Evolutionary conservation across 345 rosid genomes (phyloP), one percentile per base, ranked within the genome.

Genomic region (Camelina laxa): DNA sequence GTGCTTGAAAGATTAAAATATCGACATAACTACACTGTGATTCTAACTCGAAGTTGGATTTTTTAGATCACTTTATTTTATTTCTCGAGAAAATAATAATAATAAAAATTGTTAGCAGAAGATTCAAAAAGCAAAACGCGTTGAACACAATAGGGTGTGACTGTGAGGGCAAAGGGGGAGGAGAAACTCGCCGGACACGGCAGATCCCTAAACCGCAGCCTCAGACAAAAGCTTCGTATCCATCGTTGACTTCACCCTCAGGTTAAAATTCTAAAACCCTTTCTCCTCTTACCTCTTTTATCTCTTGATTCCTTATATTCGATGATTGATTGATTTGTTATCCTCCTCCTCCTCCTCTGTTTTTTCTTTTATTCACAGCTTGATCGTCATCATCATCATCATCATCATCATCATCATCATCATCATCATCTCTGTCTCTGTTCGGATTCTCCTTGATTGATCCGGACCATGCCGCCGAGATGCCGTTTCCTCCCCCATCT

Each of bases 131-230:
- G 6, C 0, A 41, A 39, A 41, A 61, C 50, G 66, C 66, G 50
- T 61, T 33, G 4, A 4, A 16, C n/a, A 31, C 42, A 16, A 20
- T 47, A 50, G 17, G n/a, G 41, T 38, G 41, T 33, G 36, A 33
- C 36, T 33, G 49, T 27, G 62, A 48, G 41, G 30, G 21, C 42
- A 39, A 27, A 5, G 50, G 65, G 42, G 41, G 41, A 38, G 36
- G 45, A 33, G 61, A 67, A 73, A 41, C 35, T 72, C 27, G 31
- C 11, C 57, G 73, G 48, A 22, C 62, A 45, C 22, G 49, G 42
- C 65, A 39, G 80, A 82, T 82, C 75, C 83, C n/a, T 66, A 82
- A 77, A 76, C 72, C 72, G 39, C 60, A 70, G 70, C 1, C 33
- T 35, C 14, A 24, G 62, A 70, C 69, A 53, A 82, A 80, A 77